Percentiles rank a stretch among this genome's conserved stretches.
Conservation (phyloP, 2,329 filamentous ascomycete species). For the Penicillium sp. region DNA sequence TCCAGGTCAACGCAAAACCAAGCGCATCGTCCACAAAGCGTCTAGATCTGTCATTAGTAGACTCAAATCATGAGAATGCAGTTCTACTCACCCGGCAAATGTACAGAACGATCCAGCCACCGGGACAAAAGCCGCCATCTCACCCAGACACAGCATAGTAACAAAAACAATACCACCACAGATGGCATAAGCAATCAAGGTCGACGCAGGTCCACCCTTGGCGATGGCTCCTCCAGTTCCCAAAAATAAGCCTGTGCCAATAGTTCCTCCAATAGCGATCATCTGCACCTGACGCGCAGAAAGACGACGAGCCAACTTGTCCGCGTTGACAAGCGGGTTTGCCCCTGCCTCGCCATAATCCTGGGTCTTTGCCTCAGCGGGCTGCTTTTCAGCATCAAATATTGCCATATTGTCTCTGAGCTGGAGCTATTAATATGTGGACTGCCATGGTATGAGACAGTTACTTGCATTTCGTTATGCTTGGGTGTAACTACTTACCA, state of each 20-base stretch:
- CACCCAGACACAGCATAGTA: constrained; percentile 55
- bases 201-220: constrained; percentile 55
- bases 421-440: no score
- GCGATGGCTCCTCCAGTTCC: constrained; percentile 57
- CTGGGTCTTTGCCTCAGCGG: constrained; percentile 8
- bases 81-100: constrained; percentile 45
- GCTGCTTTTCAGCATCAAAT: constrained; percentile 25
- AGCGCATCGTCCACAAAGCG: constrained; percentile 43
- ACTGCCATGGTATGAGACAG: no score
- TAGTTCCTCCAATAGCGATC: constrained; percentile 52
- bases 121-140: constrained; percentile 56
- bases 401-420: constrained; percentile 12
- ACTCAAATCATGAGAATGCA: not conserved
- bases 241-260: constrained; percentile 55
- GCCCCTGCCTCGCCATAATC: constrained; percentile 10
- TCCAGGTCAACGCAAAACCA: constrained; percentile 44
- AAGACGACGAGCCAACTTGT: constrained; percentile 51
- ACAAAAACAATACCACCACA: constrained; percentile 54
- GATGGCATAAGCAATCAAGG: constrained; percentile 54
- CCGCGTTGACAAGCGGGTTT: constrained; percentile 31
- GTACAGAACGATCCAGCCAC: constrained; percentile 53
- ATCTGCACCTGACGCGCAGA: constrained; percentile 61
- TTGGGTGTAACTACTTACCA: no score
- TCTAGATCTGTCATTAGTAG: constrained; percentile 14
- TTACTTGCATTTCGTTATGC: no score